Base-by-base conservation (phyloP, 2,329 filamentous ascomycete genomes). In the Neopestalotiopsis rosae region DNA sequence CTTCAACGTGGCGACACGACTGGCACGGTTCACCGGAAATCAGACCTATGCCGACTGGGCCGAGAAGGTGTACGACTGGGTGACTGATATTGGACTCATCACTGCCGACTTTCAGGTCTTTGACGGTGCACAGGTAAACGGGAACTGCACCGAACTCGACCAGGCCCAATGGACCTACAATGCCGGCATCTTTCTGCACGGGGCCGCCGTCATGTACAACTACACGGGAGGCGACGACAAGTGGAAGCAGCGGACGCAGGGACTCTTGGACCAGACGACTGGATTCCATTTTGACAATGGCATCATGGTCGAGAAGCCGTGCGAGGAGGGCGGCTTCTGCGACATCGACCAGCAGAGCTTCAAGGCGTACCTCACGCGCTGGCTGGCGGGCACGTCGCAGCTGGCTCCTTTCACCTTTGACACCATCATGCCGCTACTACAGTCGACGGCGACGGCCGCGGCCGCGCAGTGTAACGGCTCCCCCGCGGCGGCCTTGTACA, bases 321-420 rank as follows among this genome's bases (percentile, higher is more conserved):
- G 92, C 81, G 92, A 94, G 81, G 80, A 79, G 7, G 79, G 79
- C 68, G 80, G 81, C 67, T 83, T 82, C 32, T 95, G 92, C 84
- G 88, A 93, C 81, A 85, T 85, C 71, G 92, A 94, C 78, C 91
- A 94, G 81, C 87, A 87, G 74, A 89, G 86, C 62, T 94, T 94
- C 88, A 94, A 94, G 81, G 92, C 90, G 12, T 94, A 93, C 78
- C 83, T 94, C 32, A 81, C 88, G 32, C 90, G 92, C 59, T 94
- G 91, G 88, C 80, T 91, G 76, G 85, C 88, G 1, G 82, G 81
- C 20, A 86, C 88, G 1, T 80, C 84, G 6, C 84, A 87, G 76
- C 77, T 91, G 74, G 88, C 86, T 1, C 86, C 89, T 0, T 83
- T 84, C 71, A 87, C 85, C 1, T 81, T 79, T 69, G 79, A 83